These are phyloP conservation scores for Tolypocladium cylindrosporum DNA, from an alignment of 2,329 filamentous ascomycete genomes.

Conservation along the genomic window DNA sequence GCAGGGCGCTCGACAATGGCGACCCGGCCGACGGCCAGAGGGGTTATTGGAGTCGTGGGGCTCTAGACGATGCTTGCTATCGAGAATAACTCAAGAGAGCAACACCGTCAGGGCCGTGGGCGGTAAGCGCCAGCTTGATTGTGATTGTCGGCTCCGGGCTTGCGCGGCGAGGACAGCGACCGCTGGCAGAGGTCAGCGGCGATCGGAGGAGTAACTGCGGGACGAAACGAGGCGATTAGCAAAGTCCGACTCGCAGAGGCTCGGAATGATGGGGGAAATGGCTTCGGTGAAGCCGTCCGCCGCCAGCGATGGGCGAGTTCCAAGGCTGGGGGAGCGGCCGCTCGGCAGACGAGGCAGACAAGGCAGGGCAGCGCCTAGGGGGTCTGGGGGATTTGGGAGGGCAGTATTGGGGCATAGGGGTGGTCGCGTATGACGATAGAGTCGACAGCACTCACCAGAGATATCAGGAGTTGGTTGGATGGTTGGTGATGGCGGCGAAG, in stretches of 20 bases:
- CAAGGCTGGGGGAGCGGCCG: background rate
- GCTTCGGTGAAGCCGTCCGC: conserved; percentile 2
- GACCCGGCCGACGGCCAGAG: conserved; percentile 13
- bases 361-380: conserved; percentile 7
- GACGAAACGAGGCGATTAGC: conserved; percentile 4
- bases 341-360: background rate
- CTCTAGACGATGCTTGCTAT: conserved; percentile 6
- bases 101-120: conserved; percentile 19
- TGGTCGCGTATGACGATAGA: conserved; percentile 26
- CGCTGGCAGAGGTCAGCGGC: conserved; percentile 8
- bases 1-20: conserved; percentile 11
- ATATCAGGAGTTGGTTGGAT: conserved; percentile 19
- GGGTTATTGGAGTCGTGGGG: conserved; percentile 7
- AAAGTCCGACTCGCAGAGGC: background rate
- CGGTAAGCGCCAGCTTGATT: conserved; percentile 22
- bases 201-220: conserved; percentile 4
- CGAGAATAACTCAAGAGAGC: conserved; percentile 13
- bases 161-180: conserved; percentile 18
- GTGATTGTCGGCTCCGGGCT: conserved; percentile 14
- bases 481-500: conserved; percentile 23
- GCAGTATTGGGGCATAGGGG: conserved; percentile 14
- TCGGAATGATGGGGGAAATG: background rate
- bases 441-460: conserved; percentile 27
- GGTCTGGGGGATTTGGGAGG: conserved; percentile 11
- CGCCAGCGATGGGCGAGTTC: conserved; percentile 1